Evolutionary conservation across 495 filamentous ascomycete genomes (phyloP).

Genomic region (Jackrogersella minutella): DNA sequence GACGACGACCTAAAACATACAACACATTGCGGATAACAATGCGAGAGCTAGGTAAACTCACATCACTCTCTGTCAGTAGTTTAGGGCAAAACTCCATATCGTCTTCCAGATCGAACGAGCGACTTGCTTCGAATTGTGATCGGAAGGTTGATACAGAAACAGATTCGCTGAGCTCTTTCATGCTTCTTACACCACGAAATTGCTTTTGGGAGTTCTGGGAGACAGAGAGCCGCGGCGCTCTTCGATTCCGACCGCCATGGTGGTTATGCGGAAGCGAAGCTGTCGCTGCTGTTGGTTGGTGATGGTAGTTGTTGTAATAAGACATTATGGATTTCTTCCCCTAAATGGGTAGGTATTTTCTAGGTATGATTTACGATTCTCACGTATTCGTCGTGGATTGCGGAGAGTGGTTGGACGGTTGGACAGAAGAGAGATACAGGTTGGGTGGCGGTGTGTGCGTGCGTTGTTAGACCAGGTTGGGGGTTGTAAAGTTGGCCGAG

Average conservation of each 20-base stretch:
- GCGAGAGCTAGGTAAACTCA: slow-evolving; percentile 61
- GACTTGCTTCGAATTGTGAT: slow-evolving; percentile 84
- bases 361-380: slow-evolving; percentile 17
- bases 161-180: slow-evolving; percentile 87
- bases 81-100: slow-evolving; percentile 96
- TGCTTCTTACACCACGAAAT: slow-evolving; percentile 80
- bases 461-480: slow-evolving; percentile 31
- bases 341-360: slow-evolving; percentile 16
- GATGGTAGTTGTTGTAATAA: slow-evolving; percentile 75
- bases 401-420: slow-evolving; percentile 35
- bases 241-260: slow-evolving; percentile 85
- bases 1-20: slow-evolving; percentile 16
- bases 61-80: slow-evolving; percentile 94
- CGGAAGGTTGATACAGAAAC: slow-evolving; percentile 78
- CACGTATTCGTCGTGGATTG: slow-evolving; percentile 26
- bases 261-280: slow-evolving; percentile 71
- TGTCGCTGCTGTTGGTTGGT: slow-evolving; percentile 67
- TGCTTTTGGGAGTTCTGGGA: slow-evolving; percentile 85
- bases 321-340: slow-evolving; percentile 67
- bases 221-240: slow-evolving; percentile 81
- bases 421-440: slow-evolving; percentile 31
- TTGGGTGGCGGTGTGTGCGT: slow-evolving; percentile 44
- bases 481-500: slow-evolving; percentile 32
- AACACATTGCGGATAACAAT: slow-evolving; percentile 13
- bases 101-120: slow-evolving; percentile 96